Conservation (phyloP, 2,329 filamentous ascomycete species). For the Westerdykella ornata region DNA sequence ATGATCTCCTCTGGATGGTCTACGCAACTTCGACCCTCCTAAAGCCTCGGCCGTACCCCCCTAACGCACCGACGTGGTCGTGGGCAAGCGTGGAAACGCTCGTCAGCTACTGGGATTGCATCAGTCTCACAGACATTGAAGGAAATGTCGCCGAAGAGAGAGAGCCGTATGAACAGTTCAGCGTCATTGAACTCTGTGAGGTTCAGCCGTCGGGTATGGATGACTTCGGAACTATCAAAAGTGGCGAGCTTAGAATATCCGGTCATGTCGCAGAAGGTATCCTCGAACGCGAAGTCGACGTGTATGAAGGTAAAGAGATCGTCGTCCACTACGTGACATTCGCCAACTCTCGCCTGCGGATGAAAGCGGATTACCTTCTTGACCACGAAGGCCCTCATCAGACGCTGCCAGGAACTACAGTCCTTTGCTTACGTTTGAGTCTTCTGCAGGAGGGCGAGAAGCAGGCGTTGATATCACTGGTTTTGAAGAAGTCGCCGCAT, state of each 20-base stretch:
- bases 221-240: slow-evolving; percentile 1
- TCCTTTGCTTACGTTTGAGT: slow-evolving; percentile 3
- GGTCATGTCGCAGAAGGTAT: slow-evolving; percentile 1
- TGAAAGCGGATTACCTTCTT: slow-evolving; percentile 2
- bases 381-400: not conserved
- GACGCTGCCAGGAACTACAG: not conserved
- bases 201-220: not conserved
- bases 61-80: slow-evolving; percentile 6
- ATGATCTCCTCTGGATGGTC: slow-evolving; percentile 4
- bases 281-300: not conserved
- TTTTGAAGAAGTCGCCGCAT: not conserved
- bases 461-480: slow-evolving; percentile 1
- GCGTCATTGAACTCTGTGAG: not conserved
- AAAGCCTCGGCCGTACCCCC: not conserved
- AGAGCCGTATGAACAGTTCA: not conserved
- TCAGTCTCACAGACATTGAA: slow-evolving; percentile 1
- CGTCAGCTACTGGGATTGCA: slow-evolving; percentile 1
- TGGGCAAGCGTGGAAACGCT: slow-evolving; percentile 6
- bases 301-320: not conserved
- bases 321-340: not conserved
- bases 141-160: not conserved
- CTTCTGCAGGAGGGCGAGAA: not conserved
- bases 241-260: slow-evolving; percentile 1
- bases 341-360: not conserved
- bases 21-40: not conserved